phyloP scores from a whole-genome alignment of 2,329 filamentous ascomycete species.

The Aureobasidium sp. region DNA sequence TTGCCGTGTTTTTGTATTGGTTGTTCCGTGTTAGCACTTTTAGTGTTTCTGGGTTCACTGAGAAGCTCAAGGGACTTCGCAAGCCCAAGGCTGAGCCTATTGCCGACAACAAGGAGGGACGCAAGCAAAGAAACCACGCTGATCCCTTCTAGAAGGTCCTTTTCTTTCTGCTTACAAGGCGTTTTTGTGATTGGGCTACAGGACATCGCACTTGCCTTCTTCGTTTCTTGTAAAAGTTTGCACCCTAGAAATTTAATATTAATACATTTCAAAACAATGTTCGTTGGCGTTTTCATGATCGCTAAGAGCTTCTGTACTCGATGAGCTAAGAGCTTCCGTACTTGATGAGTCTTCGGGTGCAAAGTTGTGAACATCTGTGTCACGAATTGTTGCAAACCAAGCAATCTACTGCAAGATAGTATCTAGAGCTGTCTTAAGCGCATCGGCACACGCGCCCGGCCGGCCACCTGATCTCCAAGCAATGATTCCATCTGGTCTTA shows the following conservation, averaged over 20 bases:
- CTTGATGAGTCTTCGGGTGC: too few relatives aligned
- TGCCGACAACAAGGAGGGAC: neutral
- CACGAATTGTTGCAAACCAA: too few relatives aligned
- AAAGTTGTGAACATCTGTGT: too few relatives aligned
- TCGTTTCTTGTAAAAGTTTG: neutral
- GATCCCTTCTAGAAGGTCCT: neutral
- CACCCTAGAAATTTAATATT: neutral
- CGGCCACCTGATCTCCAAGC: neutral
- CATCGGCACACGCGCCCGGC: too few relatives aligned
- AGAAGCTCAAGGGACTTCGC: neutral
- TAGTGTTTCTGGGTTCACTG: neutral
- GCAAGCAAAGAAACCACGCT: conserved; percentile 5
- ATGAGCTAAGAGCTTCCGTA: too few relatives aligned
- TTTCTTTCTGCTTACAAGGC: too few relatives aligned
- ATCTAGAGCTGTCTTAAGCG: too few relatives aligned
- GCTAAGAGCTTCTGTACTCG: too few relatives aligned
- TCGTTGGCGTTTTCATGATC: too few relatives aligned
- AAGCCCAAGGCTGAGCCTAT: neutral
- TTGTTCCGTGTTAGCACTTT: conserved; percentile 45
- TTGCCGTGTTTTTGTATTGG: conserved; percentile 57
- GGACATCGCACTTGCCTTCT: neutral
- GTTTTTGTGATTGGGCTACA: neutral
- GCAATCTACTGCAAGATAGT: too few relatives aligned
- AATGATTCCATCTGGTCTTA: neutral
- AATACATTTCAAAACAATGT: neutral